These are phyloP conservation scores for Suhomyces xylopsoci DNA, from an alignment of 805 yeast species.

Conservation along the genomic window DNA sequence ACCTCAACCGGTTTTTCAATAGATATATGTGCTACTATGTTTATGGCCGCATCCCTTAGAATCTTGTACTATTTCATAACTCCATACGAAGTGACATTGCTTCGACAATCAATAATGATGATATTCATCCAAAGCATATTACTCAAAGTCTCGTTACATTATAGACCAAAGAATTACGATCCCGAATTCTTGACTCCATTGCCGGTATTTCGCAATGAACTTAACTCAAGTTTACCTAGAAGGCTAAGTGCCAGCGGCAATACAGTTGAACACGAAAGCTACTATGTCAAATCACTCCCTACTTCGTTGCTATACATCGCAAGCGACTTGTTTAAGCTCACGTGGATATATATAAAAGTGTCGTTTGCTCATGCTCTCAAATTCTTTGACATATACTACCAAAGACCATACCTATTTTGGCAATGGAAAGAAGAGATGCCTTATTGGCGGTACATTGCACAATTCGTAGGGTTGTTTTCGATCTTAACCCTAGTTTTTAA, in stretches of 20 bases:
- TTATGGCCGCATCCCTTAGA: conserved; percentile 69
- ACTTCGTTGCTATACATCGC: conserved; percentile 1
- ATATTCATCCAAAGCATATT: conserved; percentile 69
- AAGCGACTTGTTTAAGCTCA: conserved; percentile 7
- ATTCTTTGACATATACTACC: conserved; percentile 67
- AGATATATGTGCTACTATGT: conserved; percentile 92
- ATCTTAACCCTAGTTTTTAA: conserved; percentile 40
- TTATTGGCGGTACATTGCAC: conserved; percentile 62
- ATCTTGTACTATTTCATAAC: conserved; percentile 73
- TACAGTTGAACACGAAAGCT: conserved; percentile 15
- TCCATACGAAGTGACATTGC: conserved; percentile 76
- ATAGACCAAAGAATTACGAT: conserved; percentile 42
- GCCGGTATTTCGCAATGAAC: conserved; percentile 28
- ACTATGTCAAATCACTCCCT: conserved; percentile 5
- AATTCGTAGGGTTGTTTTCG: conserved; percentile 42
- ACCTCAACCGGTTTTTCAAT: conserved; percentile 79
- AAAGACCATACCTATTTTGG: conserved; percentile 73
- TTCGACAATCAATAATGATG: conserved; percentile 83
- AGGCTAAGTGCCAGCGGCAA: conserved; percentile 12
- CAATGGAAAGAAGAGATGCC: conserved; percentile 66
- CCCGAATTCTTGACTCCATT: conserved; percentile 29
- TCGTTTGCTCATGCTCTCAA: conserved; percentile 37
- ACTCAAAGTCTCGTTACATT: conserved; percentile 58
- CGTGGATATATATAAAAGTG: conserved; percentile 10
- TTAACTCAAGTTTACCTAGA: conserved; percentile 21